Base-by-base conservation (phyloP, 257 asterid genomes). In the Cruciata laevipes region DNA sequence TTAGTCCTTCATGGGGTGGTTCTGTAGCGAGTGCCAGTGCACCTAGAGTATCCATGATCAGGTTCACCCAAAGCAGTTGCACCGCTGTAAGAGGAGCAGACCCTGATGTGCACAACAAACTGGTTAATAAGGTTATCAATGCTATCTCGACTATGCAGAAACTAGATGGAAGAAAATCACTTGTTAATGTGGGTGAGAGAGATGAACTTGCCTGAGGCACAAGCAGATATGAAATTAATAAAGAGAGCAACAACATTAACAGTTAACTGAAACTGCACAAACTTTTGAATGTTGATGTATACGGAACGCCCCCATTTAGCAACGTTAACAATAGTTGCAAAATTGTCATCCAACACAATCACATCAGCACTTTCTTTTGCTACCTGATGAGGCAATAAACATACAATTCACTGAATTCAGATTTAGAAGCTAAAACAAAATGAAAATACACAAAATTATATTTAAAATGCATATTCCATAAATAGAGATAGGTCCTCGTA, bases 291-390 rank as follows among this genome's bases (percentile, higher is more conserved):
- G 79, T 94, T 94, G 77, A 94, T 90, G 78, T 94, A 94, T 67
- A 90, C 99, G 17, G 99, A 71, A 21, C 99, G 96, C 47, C 99
- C 99, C 99, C 98, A 90, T 78, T 82, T 90, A 21, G 95, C 99
- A 7, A 94, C 98, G 33, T 87, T 94, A 30, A 94, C 99, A 21
- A 94, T 90, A 51, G 99, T 94, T 57, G 96, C 69, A 75, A 94
- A 94, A 78, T 90, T 94, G 87, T 94, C 97, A 30, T 94, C 99
- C 79, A 94, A 69, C 73, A 94, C 96, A 53, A 94, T 87, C 73
- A 94, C 95, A 75, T 90, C 97, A 6, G 98, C 98, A 65, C 95
- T 90, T 88, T 87, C 99, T 79, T 94, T 94, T 3, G 99, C 99
- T 70, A 94, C 99, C 99, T 94, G 86, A 67, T 23, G 57, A 63